phyloP scores from a whole-genome alignment of 2,329 filamentous ascomycete genomes.

The Fusarium sp. region DNA sequence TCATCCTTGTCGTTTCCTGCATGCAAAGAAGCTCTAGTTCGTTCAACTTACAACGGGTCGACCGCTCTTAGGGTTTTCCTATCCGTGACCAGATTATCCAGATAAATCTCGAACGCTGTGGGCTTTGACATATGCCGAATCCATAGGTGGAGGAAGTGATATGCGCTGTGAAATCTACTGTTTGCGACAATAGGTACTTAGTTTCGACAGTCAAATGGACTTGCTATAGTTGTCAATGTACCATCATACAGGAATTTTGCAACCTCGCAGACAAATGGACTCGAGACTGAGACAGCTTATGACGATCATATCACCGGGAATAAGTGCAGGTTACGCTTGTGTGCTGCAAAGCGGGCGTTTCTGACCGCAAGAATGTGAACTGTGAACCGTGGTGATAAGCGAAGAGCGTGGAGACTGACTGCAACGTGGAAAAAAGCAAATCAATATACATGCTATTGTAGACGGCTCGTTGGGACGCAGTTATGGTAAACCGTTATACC shows the following conservation, averaged over 20 bases:
- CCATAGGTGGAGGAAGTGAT: background rate
- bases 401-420: conserved; percentile 12
- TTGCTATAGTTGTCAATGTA: background rate
- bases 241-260: background rate
- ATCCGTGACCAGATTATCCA: background rate
- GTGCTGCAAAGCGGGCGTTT: background rate
- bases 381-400: background rate
- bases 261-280: background rate
- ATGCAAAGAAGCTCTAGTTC: conserved; percentile 23
- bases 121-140: background rate
- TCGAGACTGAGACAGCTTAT: background rate
- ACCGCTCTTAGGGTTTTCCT: conserved; percentile 5
- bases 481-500: conserved; percentile 11
- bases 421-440: background rate
- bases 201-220: background rate
- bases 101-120: background rate
- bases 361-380: conserved; percentile 26
- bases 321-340: background rate
- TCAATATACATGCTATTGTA: conserved; percentile 9
- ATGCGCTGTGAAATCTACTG: background rate
- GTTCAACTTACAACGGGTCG: conserved; percentile 22
- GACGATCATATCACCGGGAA: background rate
- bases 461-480: conserved; percentile 17
- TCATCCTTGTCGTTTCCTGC: conserved; percentile 7
- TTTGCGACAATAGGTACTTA: background rate